Base-by-base conservation (phyloP, 108 stramenopile species). In the Mayamaea pseudoterrestris region DNA sequence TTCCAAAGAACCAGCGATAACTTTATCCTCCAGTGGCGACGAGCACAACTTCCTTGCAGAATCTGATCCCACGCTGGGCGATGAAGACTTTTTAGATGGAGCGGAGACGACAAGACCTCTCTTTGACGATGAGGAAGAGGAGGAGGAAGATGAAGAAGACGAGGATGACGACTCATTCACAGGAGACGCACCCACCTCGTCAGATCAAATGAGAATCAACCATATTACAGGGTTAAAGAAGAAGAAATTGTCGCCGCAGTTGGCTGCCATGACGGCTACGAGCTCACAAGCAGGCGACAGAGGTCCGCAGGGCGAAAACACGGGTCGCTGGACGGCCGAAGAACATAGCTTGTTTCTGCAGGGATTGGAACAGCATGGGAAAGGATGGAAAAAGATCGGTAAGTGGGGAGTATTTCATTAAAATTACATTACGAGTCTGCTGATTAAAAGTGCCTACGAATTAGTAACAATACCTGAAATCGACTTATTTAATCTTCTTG, bases 321-420 rank as follows among this genome's bases (percentile, higher is more conserved):
- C 94, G 13, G 97, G 97, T 9, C 88, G 97, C 7, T 98, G 97
- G 97, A 96, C 93, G 24, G 81, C 80, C 34, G 93, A 96, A 44
- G 97, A 98, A 61, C 95, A 98, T 55, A 61, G 71, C 13, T 73
- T 78, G 50, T 98, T 98, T 65, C 66, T 98, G 9, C 91, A 93
- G 27, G 97, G 97, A 3, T 66, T 98, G 9, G 77, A 88, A 68
- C 68, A 70, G 49, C 83, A 93, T 55, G 97, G 97, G 27, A 90
- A 87, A 52, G 90, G 93, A 24, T 96, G 95, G 97, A 93, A 90
- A 58, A 92, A 92, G 48, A 90, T 93, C 53, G n/a, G n/a, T n/a
- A n/a, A n/a, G n/a, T n/a, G n/a, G n/a, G n/a, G n/a, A n/a, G n/a
- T n/a, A n/a, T n/a, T n/a, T n/a, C n/a, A n/a, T n/a, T n/a, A n/a